Conservation (phyloP, 345 rosid genomes). For the Eucalyptus marginata region DNA sequence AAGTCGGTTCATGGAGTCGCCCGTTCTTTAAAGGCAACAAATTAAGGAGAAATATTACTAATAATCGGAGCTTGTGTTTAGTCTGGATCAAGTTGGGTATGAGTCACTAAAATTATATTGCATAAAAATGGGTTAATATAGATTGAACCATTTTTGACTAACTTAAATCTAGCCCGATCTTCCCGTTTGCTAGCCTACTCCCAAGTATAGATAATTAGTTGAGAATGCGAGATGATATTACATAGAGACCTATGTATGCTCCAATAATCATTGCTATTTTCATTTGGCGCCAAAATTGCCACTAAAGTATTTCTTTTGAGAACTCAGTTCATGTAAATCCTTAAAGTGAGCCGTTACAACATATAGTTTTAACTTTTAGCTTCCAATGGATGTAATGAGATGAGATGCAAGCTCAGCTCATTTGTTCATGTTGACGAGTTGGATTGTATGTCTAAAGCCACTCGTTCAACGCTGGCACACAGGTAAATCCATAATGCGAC, state of each 20-base stretch:
- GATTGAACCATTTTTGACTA: too few relatives aligned
- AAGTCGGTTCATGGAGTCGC: too few relatives aligned
- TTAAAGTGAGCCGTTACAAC: neutral
- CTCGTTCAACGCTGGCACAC: neutral
- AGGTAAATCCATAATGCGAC: neutral
- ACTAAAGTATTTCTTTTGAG: neutral
- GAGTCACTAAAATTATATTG: too few relatives aligned
- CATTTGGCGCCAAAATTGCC: neutral
- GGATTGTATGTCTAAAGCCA: neutral
- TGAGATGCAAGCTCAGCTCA: neutral
- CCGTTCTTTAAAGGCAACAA: too few relatives aligned
- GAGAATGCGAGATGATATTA: neutral
- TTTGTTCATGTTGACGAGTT: neutral
- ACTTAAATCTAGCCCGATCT: neutral
- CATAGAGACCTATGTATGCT: neutral
- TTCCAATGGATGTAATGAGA: neutral
- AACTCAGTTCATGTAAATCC: neutral
- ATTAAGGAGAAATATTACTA: too few relatives aligned
- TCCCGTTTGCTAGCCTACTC: neutral
- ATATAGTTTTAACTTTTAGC: neutral
- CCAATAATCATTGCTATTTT: neutral
- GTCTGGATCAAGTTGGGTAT: too few relatives aligned
- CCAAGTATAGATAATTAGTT: neutral
- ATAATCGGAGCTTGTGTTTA: too few relatives aligned
- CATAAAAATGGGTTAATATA: too few relatives aligned